Evolutionary conservation across 2,329 filamentous ascomycete species (phyloP).

Genomic region (Elsinoe fawcettii): DNA sequence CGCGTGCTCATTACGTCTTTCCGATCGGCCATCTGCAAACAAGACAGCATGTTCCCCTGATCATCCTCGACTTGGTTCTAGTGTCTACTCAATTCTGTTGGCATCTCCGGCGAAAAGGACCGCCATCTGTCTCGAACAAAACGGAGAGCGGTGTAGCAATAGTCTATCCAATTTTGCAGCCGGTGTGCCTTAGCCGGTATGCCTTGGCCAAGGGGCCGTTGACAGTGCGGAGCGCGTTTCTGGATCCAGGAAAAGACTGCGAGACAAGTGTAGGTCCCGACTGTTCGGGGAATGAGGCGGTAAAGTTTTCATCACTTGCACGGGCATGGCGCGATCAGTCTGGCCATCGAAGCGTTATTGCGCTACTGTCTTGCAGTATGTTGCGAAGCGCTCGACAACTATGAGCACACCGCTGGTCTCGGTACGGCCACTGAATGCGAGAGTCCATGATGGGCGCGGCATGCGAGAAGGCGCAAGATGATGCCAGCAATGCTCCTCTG

Average conservation of each 20-base stretch:
- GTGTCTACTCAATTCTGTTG: background rate
- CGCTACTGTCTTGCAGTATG: background rate
- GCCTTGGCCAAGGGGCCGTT: background rate
- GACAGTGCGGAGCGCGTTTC: background rate
- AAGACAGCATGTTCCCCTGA: slow-evolving; percentile 5
- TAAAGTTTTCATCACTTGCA: background rate
- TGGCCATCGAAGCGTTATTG: background rate
- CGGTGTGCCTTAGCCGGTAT: background rate
- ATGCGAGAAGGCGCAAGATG: slow-evolving; percentile 5
- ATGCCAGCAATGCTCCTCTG: background rate
- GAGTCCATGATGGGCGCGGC: background rate
- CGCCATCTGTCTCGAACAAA: background rate
- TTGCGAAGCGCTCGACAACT: background rate
- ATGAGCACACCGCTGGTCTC: background rate
- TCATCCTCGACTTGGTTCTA: background rate
- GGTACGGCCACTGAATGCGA: background rate
- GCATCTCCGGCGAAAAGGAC: background rate
- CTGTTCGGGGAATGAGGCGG: background rate
- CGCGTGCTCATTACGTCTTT: slow-evolving; percentile 4
- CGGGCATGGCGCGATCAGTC: background rate
- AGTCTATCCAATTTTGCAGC: slow-evolving; percentile 10
- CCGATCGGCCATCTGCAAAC: background rate
- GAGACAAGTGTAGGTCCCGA: background rate
- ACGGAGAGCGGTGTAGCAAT: background rate
- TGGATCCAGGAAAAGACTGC: background rate